Conservation (phyloP, 108 stramenopile species). For the Pseudonitzschia pungens region DNA sequence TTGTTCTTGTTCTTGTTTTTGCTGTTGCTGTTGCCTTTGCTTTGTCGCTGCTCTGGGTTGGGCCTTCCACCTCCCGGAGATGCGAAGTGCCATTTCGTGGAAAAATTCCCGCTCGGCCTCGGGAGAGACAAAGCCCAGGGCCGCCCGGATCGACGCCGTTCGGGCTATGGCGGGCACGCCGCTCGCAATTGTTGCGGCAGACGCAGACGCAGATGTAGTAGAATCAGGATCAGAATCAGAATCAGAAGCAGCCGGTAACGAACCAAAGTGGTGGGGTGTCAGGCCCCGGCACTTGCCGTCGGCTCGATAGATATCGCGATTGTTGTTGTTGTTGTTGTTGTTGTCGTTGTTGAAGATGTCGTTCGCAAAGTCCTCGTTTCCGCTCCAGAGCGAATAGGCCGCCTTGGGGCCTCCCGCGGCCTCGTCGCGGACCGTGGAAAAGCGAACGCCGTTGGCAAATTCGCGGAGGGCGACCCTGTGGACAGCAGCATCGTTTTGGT, state of each 20-base stretch:
- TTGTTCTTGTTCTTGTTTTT: too few species aligned
- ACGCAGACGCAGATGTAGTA: too few species aligned
- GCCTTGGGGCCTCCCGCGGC: conserved; percentile 12
- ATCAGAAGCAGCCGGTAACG: not conserved
- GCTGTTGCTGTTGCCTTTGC: too few species aligned
- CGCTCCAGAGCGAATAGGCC: conserved; percentile 27
- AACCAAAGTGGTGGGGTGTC: conserved; percentile 5
- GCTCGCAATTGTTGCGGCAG: too few species aligned
- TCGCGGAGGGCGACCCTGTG: not conserved
- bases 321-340: not conserved
- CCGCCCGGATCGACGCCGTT: conserved; percentile 13
- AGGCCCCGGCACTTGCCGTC: not conserved
- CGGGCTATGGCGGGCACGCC: conserved; percentile 6
- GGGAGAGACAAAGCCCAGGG: conserved; percentile 23
- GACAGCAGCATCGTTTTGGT: not conserved
- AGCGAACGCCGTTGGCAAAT: conserved; percentile 1
- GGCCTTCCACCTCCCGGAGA: conserved; percentile 27
- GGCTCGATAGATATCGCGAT: not conserved
- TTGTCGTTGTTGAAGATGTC: not conserved
- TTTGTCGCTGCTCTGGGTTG: too few species aligned
- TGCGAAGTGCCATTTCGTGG: conserved; percentile 35
- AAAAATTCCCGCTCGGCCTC: conserved; percentile 27
- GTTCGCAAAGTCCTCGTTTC: not conserved
- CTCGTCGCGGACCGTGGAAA: conserved; percentile 16
- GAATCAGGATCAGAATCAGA: too few species aligned